A percentile compares a stretch with the other conserved stretches of the same genome.
Conservation (phyloP, 768 basidiomycete species). For the Rhizopogon vulgaris region DNA sequence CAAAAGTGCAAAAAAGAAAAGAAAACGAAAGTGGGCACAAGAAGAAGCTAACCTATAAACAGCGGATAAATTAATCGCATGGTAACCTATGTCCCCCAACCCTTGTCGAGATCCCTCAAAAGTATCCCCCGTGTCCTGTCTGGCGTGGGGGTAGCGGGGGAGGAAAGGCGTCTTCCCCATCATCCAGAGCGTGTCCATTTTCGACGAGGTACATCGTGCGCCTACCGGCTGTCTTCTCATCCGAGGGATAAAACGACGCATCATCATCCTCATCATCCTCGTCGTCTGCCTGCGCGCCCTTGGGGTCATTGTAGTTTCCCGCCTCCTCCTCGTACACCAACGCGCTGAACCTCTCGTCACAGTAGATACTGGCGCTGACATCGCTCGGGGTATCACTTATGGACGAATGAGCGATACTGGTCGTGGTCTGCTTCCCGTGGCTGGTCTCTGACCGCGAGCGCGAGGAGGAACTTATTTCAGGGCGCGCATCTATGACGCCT, state of each 20-base stretch:
- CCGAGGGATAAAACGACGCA: constrained; percentile 19
- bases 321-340: background rate
- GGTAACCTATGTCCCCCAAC: background rate
- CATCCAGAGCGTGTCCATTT: constrained; percentile 19
- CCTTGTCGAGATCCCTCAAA: constrained; percentile 5
- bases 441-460: constrained; percentile 12
- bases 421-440: constrained; percentile 11
- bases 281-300: constrained; percentile 5
- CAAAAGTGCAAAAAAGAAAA: background rate
- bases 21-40: constrained; percentile 8
- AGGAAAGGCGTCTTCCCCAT: background rate
- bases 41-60: constrained; percentile 18
- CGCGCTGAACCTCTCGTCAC: constrained; percentile 8
- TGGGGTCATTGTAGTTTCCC: background rate
- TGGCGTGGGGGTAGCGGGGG: background rate
- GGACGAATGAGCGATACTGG: constrained; percentile 2
- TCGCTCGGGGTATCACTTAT: background rate
- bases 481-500: constrained; percentile 9
- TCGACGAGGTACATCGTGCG: constrained; percentile 29
- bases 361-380: background rate
- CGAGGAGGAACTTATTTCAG: constrained; percentile 15
- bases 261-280: constrained; percentile 25
- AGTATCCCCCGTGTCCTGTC: background rate
- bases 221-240: constrained; percentile 26
- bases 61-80: constrained; percentile 21